Evolutionary conservation across 73 alveolate genomes (phyloP).

Genomic region (Stentor coeruleus): DNA sequence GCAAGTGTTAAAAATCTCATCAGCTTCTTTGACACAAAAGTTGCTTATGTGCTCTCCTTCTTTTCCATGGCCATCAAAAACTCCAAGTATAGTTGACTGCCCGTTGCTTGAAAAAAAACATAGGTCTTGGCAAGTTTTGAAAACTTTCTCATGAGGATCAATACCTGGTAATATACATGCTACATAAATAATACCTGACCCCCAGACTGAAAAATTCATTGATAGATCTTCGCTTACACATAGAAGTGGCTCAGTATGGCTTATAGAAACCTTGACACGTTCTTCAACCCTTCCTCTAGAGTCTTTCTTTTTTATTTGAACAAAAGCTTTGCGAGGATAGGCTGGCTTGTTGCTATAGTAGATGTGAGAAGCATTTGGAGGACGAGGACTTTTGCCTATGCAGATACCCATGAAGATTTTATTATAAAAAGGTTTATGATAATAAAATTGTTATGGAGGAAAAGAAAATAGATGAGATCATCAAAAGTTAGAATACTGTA

Average conservation of each 20-base stretch:
- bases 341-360: background rate
- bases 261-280: background rate
- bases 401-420: too few relatives aligned
- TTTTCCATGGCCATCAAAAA: slow-evolving; percentile 31
- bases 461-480: too few relatives aligned
- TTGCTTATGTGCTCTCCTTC: slow-evolving; percentile 14
- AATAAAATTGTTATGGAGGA: too few relatives aligned
- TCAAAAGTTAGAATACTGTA: too few relatives aligned
- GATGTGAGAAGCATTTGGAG: too few relatives aligned
- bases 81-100: background rate
- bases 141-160: slow-evolving; percentile 15
- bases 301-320: background rate
- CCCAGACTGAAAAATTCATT: background rate
- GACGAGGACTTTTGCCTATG: too few relatives aligned
- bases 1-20: background rate
- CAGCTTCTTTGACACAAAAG: background rate
- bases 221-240: background rate
- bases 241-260: background rate
- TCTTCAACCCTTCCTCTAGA: background rate
- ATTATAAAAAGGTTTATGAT: too few relatives aligned
- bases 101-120: slow-evolving; percentile 4
- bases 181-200: background rate
- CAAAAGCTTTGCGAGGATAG: background rate
- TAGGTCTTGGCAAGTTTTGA: slow-evolving; percentile 13
- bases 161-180: slow-evolving; percentile 27